Evolutionary conservation across 169 alveolate genomes (phyloP), one percentile per base, ranked within the genome.

Genomic region (Plasmodium malariae): DNA sequence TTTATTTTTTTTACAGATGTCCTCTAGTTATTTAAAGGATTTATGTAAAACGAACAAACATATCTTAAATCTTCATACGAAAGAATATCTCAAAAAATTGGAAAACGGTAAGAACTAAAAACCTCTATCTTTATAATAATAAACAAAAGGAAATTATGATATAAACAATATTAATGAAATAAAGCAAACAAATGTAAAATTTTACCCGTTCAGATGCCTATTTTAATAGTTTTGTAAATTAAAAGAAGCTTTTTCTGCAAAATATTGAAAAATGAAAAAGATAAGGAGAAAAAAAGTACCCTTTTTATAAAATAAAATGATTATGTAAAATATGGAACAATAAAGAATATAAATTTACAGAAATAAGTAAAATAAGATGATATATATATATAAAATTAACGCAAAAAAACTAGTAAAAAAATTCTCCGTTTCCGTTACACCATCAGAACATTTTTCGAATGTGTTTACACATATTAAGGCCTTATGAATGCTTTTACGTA

Each of bases 51-150:
- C 19, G 70, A 76, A 40, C 30, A 76, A 45, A 45, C 51, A 76
- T 60, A 60, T 43, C 54, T 6, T 76, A 36, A 30, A 49, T 45
- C 51, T 43, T 14, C 88, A 43, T 21, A 62, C 76, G 28, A 59
- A 60, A 76, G 70, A 62, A 54, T 76, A 76, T 45, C 37, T 76
- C 43, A 45, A 28, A 34, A 48, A 40, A 34, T 76, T 76, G 36
- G 76, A n/a, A 67, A 59, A 76, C 12, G 69, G 71, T 73, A 19
- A 55, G n/a, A n/a, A n/a, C n/a, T n/a, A n/a, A n/a, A n/a, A n/a
- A n/a, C n/a, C n/a, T n/a, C n/a, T n/a, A n/a, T n/a, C n/a, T n/a
- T n/a, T n/a, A n/a, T n/a, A n/a, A n/a, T n/a, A n/a, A n/a, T n/a
- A n/a, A n/a, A n/a, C n/a, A n/a, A n/a, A 40, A 6, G 51, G 51